These are phyloP conservation scores for Euptelea pleiosperma DNA, from an alignment of 164 flowering plant species.

Conservation along the genomic window DNA sequence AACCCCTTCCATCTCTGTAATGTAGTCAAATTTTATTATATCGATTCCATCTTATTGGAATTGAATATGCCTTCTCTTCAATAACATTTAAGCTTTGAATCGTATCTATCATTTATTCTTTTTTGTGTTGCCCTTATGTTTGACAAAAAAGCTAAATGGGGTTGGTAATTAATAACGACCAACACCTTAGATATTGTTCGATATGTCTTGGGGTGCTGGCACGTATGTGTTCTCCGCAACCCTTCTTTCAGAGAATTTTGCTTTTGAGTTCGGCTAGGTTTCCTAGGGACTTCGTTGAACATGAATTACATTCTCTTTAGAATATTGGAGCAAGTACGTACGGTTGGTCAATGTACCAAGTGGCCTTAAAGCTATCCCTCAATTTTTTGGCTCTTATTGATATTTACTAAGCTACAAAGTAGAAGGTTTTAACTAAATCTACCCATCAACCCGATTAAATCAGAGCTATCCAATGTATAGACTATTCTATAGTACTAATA, in stretches of 20 bases:
- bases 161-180: conserved; percentile 1
- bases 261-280: background rate
- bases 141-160: background rate
- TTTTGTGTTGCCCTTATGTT: too few species aligned
- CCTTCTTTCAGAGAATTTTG: background rate
- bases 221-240: background rate
- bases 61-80: background rate
- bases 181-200: conserved; percentile 12
- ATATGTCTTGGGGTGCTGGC: conserved; percentile 8
- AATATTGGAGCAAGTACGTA: background rate
- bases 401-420: too few species aligned
- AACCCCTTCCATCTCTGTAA: background rate
- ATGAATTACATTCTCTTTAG: background rate
- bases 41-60: conserved; percentile 4
- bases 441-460: too few species aligned
- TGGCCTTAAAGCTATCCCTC: too few species aligned
- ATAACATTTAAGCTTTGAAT: conserved; percentile 5
- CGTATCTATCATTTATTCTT: background rate
- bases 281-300: too few species aligned
- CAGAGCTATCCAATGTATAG: too few species aligned
- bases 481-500: too few species aligned
- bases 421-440: too few species aligned
- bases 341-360: too few species aligned
- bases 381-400: too few species aligned
- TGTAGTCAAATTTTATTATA: background rate